A percentile compares a stretch with the other conserved stretches of the same genome.
Evolutionary conservation across 2,329 filamentous ascomycete species (phyloP).

Genomic region (Xylariomycetidae sp.): DNA sequence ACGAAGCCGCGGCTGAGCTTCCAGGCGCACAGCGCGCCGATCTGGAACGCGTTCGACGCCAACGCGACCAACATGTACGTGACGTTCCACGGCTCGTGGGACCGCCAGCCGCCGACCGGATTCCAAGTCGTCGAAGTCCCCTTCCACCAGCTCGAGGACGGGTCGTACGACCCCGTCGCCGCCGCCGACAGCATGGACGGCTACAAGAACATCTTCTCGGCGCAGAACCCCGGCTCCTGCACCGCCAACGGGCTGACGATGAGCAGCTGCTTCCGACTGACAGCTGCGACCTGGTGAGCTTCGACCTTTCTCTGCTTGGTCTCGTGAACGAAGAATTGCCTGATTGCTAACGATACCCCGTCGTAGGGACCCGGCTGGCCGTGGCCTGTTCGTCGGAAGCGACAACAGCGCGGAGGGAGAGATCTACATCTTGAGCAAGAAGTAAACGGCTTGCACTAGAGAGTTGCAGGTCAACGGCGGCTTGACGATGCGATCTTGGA

Average conservation of each 20-base stretch:
- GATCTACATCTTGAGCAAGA: constrained; percentile 23
- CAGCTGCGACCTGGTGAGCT: constrained; percentile 24
- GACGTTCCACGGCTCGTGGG: constrained; percentile 57
- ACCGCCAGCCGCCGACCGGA: constrained; percentile 30
- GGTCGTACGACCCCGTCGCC: constrained; percentile 27
- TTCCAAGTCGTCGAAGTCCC: constrained; percentile 33
- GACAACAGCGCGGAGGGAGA: constrained; percentile 31
- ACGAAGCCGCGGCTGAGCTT: constrained; percentile 44
- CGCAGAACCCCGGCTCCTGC: constrained; percentile 25
- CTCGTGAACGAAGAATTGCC: too few species aligned
- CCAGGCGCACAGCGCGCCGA: constrained; percentile 53
- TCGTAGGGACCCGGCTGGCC: constrained; percentile 25
- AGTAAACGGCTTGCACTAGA: constrained; percentile 5
- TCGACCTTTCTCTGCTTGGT: too few species aligned
- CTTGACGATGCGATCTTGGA: too few species aligned
- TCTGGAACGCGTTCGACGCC: constrained; percentile 55
- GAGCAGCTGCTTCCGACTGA: constrained; percentile 31
- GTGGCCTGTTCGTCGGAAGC: constrained; percentile 30
- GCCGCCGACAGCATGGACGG: constrained; percentile 21
- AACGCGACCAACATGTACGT: constrained; percentile 47
- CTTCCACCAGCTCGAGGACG: constrained; percentile 21
- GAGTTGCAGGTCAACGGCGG: too few species aligned
- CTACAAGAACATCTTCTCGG: constrained; percentile 28
- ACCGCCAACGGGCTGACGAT: constrained; percentile 28
- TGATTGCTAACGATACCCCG: not conserved